phyloP scores from a whole-genome alignment of 257 asterid genomes.

The Solanum bulbocastanum region DNA sequence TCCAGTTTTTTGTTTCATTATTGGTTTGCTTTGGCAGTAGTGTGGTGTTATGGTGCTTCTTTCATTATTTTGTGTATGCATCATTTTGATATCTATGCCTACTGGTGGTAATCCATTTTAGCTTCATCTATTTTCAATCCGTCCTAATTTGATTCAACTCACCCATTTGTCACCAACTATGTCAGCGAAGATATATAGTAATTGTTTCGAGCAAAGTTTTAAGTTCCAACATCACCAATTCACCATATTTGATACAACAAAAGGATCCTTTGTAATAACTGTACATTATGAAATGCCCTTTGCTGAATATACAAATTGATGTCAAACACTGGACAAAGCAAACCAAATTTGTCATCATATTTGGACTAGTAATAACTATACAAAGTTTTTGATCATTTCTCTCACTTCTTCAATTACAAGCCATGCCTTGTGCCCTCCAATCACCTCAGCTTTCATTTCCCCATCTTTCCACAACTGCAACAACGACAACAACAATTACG shows the following conservation, averaged over 20 bases:
- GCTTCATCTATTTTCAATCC: background rate
- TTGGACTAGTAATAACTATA: background rate
- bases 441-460: constrained; percentile 87
- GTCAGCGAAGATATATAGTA: background rate
- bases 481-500: background rate
- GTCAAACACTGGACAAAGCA: background rate
- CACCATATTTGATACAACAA: background rate
- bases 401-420: constrained; percentile 89
- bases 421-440: constrained; percentile 97
- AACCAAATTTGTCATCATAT: background rate
- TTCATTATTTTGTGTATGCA: background rate
- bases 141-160: background rate
- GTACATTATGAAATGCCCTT: background rate
- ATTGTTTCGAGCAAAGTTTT: background rate
- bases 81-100: background rate
- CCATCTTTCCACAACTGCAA: constrained; percentile 88
- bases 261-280: background rate
- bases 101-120: background rate
- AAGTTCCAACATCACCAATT: background rate
- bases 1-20: background rate
- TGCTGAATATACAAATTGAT: background rate
- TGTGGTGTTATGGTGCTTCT: background rate
- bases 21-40: background rate
- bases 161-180: background rate
- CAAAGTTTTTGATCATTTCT: constrained; percentile 53